Evolutionary conservation across 306 rosid genomes (phyloP), one percentile per base, ranked within the genome.

Genomic region (Ceratonia siliqua): DNA sequence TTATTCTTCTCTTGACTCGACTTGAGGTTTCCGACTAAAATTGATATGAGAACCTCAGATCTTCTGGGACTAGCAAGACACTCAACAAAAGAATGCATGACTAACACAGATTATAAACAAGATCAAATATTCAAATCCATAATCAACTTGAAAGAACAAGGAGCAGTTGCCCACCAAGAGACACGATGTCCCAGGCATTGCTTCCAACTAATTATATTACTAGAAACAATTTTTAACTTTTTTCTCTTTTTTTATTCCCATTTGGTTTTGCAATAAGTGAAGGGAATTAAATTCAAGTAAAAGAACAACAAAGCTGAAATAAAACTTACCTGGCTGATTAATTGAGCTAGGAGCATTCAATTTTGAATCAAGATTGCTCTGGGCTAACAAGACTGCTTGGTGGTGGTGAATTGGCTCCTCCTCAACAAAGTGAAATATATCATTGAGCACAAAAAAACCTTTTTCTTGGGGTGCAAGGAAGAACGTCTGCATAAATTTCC

Each of bases 381-480:
- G 96, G 78, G 92, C 83, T 77, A 91, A 70, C 83, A 91, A 78
- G 70, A 92, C 91, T 9, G 96, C 84, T 35, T 87, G 96, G 72
- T 88, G 96, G 46, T 81, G 96, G 80, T 70, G 91, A 74, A 91
- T 41, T 39, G 80, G 88, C 52, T 91, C 97, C 54, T 91, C 97
- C 62, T 94, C 96, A 56, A 92, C 79, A 56, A 85, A 90, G 76
- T 94, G 96, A 84, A 91, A 94, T 70, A 94, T 90, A 75, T 94
- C 98, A 75, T 82, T 94, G 33, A 94, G 89, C 68, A 94, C 90
- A 77, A 94, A 91, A 82, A 80, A 91, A 3, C 98, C 98, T 74
- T 90, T 94, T 66, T 94, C 97, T 68, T 94, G 98, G 25, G 98
- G 98, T 53, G 96, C 98, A 75, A 94, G 98, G 82, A 94, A 94